A percentile compares a stretch with the other conserved stretches of the same genome.
These are phyloP conservation scores for Bathelium albidoporum DNA, from an alignment of 495 filamentous ascomycete species.

Conservation along the genomic window DNA sequence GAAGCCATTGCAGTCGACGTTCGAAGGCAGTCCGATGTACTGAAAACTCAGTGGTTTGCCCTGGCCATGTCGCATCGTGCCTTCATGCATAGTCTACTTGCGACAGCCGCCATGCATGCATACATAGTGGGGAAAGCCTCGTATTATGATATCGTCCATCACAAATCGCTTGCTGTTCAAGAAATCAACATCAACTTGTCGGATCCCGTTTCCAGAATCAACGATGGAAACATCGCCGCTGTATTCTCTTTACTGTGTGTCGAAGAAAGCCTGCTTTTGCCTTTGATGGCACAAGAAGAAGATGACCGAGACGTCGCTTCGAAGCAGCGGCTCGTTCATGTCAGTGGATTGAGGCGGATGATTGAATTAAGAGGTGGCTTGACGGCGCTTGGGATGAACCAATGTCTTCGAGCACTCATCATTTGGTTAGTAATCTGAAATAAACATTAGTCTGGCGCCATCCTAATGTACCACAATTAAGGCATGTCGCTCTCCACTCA, in stretches of 20 bases:
- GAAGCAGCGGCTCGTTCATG: conserved; percentile 21
- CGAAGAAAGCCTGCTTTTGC: conserved; percentile 22
- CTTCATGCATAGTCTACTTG: conserved; percentile 26
- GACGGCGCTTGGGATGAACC: conserved; percentile 19
- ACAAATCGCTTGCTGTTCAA: conserved; percentile 20
- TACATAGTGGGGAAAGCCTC: conserved; percentile 20
- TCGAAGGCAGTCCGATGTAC: conserved; percentile 21
- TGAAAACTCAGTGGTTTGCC: conserved; percentile 25
- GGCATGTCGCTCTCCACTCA: background rate
- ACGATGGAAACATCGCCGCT: conserved; percentile 26
- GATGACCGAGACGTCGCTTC: conserved; percentile 10
- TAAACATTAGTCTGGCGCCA: background rate
- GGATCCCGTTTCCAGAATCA: conserved; percentile 17
- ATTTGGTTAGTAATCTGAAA: conserved; percentile 19
- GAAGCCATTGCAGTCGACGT: conserved; percentile 20
- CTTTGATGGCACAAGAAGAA: conserved; percentile 11
- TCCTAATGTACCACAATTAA: background rate
- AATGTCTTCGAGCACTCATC: conserved; percentile 26
- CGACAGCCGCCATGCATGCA: conserved; percentile 22
- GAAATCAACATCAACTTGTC: conserved; percentile 23
- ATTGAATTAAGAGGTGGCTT: conserved; percentile 24
- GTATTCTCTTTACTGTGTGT: conserved; percentile 25
- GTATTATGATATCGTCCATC: conserved; percentile 20
- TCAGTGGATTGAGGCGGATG: conserved; percentile 24
- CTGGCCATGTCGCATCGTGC: conserved; percentile 19